Evolutionary conservation across 345 rosid genomes (phyloP), one percentile per base, ranked within the genome.

Genomic region (Salix dunnii): DNA sequence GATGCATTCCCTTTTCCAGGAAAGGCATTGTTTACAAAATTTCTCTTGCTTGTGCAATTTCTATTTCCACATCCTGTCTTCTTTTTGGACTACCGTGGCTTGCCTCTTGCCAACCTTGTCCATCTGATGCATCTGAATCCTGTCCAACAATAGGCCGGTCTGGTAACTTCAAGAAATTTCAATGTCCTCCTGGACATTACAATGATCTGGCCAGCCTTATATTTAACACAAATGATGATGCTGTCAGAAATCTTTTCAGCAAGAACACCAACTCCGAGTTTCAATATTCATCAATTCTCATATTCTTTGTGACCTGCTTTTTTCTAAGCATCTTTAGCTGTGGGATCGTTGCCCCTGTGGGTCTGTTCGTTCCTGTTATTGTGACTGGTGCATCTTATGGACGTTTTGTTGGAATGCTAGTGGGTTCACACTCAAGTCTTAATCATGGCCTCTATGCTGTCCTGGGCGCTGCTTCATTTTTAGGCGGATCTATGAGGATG

Each of bases 201-300:
- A 93, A 95, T 75, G 98, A 93, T 82, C 89, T 95, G 49, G 99
- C 99, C 31, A 93, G 98, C 91, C 97, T 95, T 75, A 89, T 93
- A 69, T 95, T 93, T 80, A 95, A 95, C 89, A 95, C 97, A 14
- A 90, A 93, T 75, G 99, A 91, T 58, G 98, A 95, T 81, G 90
- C 97, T 49, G 90, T 95, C 74, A 87, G 82, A 86, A 95, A 95
- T 76, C 97, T 95, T 79, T 93, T 93, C 91, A 93, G 99, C 91
- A 89, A 85, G 87, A 79, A 86, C 78, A 91, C 97, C 0, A 91
- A 91, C 48, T 18, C 80, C 3, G 97, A 95, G 88, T 93, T 95
- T 83, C 97, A 93, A 23, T 77, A 80, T 70, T 77, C 90, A 1
- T 84, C 97, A 12, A 75, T 91, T 76, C 83, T 93, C 70, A 53